Conservation (phyloP, 352 stramenopile genomes). For the Pythium myriotylum region DNA sequence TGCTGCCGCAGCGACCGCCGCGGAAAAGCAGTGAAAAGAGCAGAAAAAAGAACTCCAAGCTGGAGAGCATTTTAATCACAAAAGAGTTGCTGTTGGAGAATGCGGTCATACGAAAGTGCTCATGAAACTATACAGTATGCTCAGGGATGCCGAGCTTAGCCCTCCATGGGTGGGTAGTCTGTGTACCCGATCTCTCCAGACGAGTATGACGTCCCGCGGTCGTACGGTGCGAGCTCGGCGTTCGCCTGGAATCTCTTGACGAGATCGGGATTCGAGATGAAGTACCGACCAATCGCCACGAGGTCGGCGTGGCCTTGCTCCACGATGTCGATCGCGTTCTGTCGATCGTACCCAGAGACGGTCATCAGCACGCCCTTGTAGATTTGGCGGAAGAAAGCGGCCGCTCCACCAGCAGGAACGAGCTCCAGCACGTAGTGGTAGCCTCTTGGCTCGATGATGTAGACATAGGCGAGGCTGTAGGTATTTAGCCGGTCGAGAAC, state of each 20-base stretch:
- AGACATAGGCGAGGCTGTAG: conserved; percentile 56
- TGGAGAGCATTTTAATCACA: too few relatives aligned
- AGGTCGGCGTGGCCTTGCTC: conserved; percentile 29
- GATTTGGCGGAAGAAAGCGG: conserved; percentile 44
- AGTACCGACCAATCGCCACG: conserved; percentile 48
- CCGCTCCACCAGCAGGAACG: conserved; percentile 27
- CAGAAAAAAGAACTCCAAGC: too few relatives aligned
- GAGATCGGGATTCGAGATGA: conserved; percentile 80
- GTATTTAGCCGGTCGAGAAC: conserved; percentile 54
- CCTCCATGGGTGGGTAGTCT: conserved; percentile 30
- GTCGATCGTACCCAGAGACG: conserved; percentile 47
- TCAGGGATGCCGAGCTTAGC: too few relatives aligned
- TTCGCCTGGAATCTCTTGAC: conserved; percentile 47
- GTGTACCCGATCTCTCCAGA: conserved; percentile 32
- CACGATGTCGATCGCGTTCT: conserved; percentile 31
- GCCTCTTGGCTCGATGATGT: conserved; percentile 61
- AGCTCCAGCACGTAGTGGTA: conserved; percentile 36
- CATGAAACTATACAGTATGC: too few relatives aligned
- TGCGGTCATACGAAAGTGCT: too few relatives aligned
- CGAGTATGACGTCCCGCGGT: conserved; percentile 28
- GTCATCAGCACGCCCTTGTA: conserved; percentile 71
- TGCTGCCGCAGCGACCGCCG: too few relatives aligned
- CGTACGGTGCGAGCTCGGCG: conserved; percentile 27
- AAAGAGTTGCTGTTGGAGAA: too few relatives aligned
- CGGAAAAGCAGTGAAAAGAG: too few relatives aligned